These are phyloP conservation scores for Cyclotella cryptica DNA, from an alignment of 108 stramenopile genomes.

Conservation along the genomic window DNA sequence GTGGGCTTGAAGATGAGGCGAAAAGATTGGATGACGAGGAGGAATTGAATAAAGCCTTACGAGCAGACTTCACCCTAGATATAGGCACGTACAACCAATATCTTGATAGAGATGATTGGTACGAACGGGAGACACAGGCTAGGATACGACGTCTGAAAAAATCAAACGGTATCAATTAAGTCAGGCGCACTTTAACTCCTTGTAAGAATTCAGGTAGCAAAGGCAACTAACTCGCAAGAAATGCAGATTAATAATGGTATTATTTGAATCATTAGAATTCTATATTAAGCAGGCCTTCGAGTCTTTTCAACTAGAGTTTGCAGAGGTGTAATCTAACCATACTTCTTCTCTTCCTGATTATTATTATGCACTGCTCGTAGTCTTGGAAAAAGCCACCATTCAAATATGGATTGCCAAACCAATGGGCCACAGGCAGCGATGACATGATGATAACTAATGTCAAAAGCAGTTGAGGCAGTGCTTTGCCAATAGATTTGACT, in stretches of 20 bases:
- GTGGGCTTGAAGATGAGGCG: conserved; percentile 66
- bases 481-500: conserved; percentile 25
- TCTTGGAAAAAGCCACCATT: conserved; percentile 45
- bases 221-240: too few relatives aligned
- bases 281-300: too few relatives aligned
- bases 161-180: conserved; percentile 1
- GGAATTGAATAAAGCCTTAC: conserved; percentile 66
- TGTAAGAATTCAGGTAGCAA: too few relatives aligned
- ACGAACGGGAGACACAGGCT: conserved; percentile 76
- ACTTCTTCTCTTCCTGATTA: conserved; percentile 21
- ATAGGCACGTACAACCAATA: conserved; percentile 77
- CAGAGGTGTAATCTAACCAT: neutral
- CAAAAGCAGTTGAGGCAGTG: conserved; percentile 48
- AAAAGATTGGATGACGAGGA: conserved; percentile 72
- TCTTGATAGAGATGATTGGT: conserved; percentile 94
- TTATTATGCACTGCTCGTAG: conserved; percentile 25
- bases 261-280: too few relatives aligned
- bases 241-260: too few relatives aligned
- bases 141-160: conserved; percentile 63
- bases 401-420: conserved; percentile 51
- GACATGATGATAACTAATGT: conserved; percentile 55
- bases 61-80: conserved; percentile 90
- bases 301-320: too few relatives aligned
- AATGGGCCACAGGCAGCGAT: conserved; percentile 68
- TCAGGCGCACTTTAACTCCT: neutral